Base-by-base conservation (phyloP, 306 rosid genomes). In the Begonia peltatifolia region DNA sequence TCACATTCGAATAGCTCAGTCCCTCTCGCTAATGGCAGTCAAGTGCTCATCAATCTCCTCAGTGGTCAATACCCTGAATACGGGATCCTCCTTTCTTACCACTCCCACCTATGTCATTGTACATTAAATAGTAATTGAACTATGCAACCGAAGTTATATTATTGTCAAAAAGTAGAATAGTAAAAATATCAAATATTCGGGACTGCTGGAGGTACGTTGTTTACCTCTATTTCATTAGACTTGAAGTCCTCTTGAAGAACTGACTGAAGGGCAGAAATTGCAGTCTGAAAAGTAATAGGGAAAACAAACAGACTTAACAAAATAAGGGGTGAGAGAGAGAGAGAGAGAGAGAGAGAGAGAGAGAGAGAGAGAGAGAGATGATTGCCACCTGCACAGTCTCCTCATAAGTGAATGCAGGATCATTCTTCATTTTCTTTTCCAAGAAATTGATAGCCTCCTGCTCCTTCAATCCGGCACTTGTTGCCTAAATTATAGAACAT, bases 341-440 rank as follows among this genome's bases (percentile, higher is more conserved):
- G 48, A 10, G 48, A 10, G 48, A 44, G 14, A 44, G 48, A 10
- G 48, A 44, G 48, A 44, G 48, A 44, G 48, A 52, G 38, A 42
- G 46, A 42, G 46, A 9, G 46, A 42, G 46, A 42, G 46, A 9
- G 46, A 42, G 46, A 42, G 46, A 42, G 46, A 51, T 23, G 4
- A 52, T 18, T n/a, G 35, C 57, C 57, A 92, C 99, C 99, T 92
- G 99, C 55, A 92, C 96, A 1, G 96, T 92, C 75, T 92, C 99
- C 44, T 83, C 94, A 6, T 86, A 92, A 53, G 96, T 73, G 75
- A 92, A 81, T 20, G 79, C 72, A 63, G 99, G 99, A 63, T 92
- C 94, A 65, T 74, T 87, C 87, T 92, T 92, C 99, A 92, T 92
- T 73, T 92, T 92, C 81, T 92, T 92, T 71, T 92, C 99, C 86